Conservation (phyloP, 768 basidiomycete genomes). For the Phlebiopsis gigantea region DNA sequence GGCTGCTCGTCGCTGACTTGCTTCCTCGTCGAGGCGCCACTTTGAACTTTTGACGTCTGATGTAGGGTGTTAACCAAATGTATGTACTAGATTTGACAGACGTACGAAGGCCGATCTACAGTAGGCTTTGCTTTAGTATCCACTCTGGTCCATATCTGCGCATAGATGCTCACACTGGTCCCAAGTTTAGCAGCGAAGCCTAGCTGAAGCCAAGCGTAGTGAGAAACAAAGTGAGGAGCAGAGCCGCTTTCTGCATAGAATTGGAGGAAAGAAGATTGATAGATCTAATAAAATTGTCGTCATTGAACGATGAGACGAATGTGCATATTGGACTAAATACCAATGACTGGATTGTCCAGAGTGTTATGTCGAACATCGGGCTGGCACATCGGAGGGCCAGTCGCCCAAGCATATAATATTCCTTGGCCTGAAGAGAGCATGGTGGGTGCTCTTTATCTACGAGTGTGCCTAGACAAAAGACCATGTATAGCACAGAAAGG, state of each 20-base stretch:
- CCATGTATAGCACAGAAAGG: constrained; percentile 56
- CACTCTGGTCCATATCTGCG: background rate
- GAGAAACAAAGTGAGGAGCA: constrained; percentile 32
- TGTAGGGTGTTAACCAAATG: background rate
- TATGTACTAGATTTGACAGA: background rate
- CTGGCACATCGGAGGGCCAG: constrained; percentile 44
- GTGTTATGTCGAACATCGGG: constrained; percentile 45
- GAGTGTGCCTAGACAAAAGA: constrained; percentile 63
- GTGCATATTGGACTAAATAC: constrained; percentile 32
- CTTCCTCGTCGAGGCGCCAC: constrained; percentile 49
- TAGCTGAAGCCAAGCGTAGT: constrained; percentile 50
- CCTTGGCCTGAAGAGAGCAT: constrained; percentile 48
- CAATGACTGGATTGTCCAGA: constrained; percentile 48
- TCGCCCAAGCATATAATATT: constrained; percentile 57
- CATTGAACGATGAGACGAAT: background rate
- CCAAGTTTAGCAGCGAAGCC: constrained; percentile 56
- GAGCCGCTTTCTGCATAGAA: constrained; percentile 44
- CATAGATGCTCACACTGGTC: constrained; percentile 44
- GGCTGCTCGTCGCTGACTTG: constrained; percentile 42
- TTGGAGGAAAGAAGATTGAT: constrained; percentile 46
- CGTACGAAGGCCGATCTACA: constrained; percentile 15
- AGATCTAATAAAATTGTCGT: constrained; percentile 35
- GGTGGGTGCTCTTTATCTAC: constrained; percentile 48
- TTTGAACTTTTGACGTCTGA: constrained; percentile 55
- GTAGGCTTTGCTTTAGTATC: constrained; percentile 29